Percentiles rank a stretch among this genome's conserved stretches.
phyloP scores from a whole-genome alignment of 768 basidiomycete genomes.

The Lepiota venenata region DNA sequence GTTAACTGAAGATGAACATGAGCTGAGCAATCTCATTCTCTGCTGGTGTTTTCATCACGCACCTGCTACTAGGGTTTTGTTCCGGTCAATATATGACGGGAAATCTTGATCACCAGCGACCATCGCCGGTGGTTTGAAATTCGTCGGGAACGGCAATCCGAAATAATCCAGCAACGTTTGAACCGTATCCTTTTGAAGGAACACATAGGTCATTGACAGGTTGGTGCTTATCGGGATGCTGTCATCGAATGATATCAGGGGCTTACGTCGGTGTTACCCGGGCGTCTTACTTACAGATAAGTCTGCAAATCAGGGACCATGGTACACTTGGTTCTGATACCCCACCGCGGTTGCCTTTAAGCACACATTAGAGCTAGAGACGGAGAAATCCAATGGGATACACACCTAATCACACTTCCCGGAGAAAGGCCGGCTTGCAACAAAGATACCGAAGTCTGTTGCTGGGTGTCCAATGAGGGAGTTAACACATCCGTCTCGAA shows the following conservation, averaged over 20 bases:
- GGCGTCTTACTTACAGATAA: slow-evolving; percentile 27
- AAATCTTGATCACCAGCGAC: slow-evolving; percentile 9
- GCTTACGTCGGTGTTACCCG: not conserved
- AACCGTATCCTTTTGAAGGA: slow-evolving; percentile 30
- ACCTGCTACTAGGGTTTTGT: slow-evolving; percentile 21
- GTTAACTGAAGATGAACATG: slow-evolving; percentile 16
- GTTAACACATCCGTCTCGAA: slow-evolving; percentile 24
- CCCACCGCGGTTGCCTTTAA: slow-evolving; percentile 36
- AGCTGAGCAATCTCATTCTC: not conserved
- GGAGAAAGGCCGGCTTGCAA: not conserved
- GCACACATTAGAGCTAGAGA: slow-evolving; percentile 16
- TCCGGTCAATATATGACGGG: slow-evolving; percentile 20
- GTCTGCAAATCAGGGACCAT: slow-evolving; percentile 24
- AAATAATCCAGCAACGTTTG: slow-evolving; percentile 29
- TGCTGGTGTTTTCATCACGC: not conserved
- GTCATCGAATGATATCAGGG: not conserved
- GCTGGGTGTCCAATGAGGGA: slow-evolving; percentile 13
- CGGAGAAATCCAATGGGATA: slow-evolving; percentile 25
- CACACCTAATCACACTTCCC: slow-evolving; percentile 13
- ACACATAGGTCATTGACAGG: slow-evolving; percentile 27
- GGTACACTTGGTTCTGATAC: slow-evolving; percentile 32
- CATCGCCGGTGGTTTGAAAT: not conserved
- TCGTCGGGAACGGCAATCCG: slow-evolving; percentile 24
- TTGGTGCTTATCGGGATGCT: slow-evolving; percentile 10
- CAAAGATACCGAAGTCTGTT: slow-evolving; percentile 4